These are phyloP conservation scores for Smittium mucronatum DNA, from an alignment of 371 early-diverging fungal genomes.

Conservation along the genomic window DNA sequence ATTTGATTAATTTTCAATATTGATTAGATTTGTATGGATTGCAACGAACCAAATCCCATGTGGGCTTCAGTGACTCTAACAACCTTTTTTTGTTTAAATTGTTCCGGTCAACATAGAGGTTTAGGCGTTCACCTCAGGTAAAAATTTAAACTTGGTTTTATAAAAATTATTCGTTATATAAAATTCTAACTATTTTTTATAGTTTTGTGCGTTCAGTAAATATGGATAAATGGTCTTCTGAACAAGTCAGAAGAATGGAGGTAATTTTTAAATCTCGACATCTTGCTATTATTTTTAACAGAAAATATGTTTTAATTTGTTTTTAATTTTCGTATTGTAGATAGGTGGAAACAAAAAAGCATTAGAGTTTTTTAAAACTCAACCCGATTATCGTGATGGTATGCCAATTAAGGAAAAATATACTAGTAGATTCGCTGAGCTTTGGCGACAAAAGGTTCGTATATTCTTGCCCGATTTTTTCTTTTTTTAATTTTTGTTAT, in stretches of 20 bases:
- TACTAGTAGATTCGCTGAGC: slow-evolving; percentile 67
- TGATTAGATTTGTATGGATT: slow-evolving; percentile 60
- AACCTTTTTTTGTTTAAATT: slow-evolving; percentile 94
- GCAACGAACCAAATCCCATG: slow-evolving; percentile 63
- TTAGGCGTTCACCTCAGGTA: slow-evolving; percentile 84
- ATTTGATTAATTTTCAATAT: background rate
- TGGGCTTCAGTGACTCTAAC: slow-evolving; percentile 95
- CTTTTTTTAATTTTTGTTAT: background rate
- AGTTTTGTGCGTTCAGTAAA: slow-evolving; percentile 90
- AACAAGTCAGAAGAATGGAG: slow-evolving; percentile 86
- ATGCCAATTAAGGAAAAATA: slow-evolving; percentile 79
- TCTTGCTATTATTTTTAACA: slow-evolving; percentile 1
- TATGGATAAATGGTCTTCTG: slow-evolving; percentile 97
- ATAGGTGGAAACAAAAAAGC: slow-evolving; percentile 89
- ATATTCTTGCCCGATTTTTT: slow-evolving; percentile 6
- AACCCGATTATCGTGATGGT: slow-evolving; percentile 62
- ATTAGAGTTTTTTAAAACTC: slow-evolving; percentile 68
- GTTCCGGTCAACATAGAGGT: slow-evolving; percentile 83
- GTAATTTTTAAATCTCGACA: slow-evolving; percentile 24
- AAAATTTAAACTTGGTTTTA: background rate
- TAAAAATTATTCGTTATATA: background rate
- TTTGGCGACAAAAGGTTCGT: slow-evolving; percentile 66
- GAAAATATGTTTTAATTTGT: too few species aligned
- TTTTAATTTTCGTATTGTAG: slow-evolving; percentile 14
- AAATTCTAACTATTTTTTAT: slow-evolving; percentile 25